Percentiles rank a stretch among this genome's conserved stretches.
Conservation (phyloP, 1,284 basidiomycete species). For the Singerocomus inundabilis region DNA sequence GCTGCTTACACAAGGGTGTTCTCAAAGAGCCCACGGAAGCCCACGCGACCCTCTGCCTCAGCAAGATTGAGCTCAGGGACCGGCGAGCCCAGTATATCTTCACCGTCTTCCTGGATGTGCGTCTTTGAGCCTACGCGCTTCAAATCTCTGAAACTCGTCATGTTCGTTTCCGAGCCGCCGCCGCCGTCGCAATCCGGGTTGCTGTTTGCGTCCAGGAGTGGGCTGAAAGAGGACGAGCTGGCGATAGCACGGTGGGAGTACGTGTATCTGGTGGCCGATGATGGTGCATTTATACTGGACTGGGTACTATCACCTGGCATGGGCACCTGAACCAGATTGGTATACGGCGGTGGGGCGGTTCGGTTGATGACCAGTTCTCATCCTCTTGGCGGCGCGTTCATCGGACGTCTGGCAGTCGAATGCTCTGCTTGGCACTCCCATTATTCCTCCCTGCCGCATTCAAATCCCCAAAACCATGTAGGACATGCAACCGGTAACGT, state of each 20-base stretch:
- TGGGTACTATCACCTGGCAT: neutral
- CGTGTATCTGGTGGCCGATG: neutral
- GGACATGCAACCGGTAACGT: too few species aligned
- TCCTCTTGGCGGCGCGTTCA: constrained; percentile 78
- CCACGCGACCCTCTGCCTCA: constrained; percentile 22
- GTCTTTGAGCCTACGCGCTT: constrained; percentile 5
- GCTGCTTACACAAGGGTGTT: constrained; percentile 29
- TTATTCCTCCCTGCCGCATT: constrained; percentile 50
- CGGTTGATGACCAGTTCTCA: constrained; percentile 43
- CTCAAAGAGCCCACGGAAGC: constrained; percentile 31
- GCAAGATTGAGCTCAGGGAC: constrained; percentile 13
- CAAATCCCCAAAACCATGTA: too few species aligned
- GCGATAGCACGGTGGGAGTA: constrained; percentile 2
- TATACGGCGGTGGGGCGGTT: too few species aligned
- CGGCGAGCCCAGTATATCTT: neutral
- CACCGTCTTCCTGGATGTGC: constrained; percentile 1
- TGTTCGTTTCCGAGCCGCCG: constrained; percentile 4
- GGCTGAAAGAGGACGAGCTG: constrained; percentile 16
- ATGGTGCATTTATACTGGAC: constrained; percentile 20
- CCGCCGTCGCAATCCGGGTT: neutral
- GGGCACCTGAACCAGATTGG: neutral
- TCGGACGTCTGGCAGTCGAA: constrained; percentile 88
- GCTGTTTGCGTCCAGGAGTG: constrained; percentile 6
- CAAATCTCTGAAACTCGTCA: constrained; percentile 13
- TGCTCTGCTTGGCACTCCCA: constrained; percentile 56